Base-by-base conservation (phyloP, 2,329 filamentous ascomycete species). In the Pseudogymnoascus sp. region DNA sequence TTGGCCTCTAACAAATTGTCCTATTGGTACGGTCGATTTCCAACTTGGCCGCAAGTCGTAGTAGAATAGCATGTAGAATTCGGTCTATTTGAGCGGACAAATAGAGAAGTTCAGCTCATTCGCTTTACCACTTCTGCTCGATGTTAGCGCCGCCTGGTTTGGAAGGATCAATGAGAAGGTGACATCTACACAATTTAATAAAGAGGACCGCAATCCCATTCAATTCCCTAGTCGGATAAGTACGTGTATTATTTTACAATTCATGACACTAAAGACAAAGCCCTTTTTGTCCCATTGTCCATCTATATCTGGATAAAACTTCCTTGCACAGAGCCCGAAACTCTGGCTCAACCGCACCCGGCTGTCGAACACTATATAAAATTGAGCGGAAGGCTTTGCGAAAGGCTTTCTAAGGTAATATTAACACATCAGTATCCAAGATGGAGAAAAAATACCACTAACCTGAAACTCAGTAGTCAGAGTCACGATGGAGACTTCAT, bases 401-500 rank as follows among this genome's bases (percentile, higher is more conserved):
- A 43, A 43, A 43, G 11, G 42, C 18, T 43, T 43, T 43, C 42
- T 43, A 11, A 14, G 42, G 18, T 43, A 14, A 43, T 23, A 23
- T 43, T 23, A 43, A 18, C 18, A 43, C 9, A 43, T 6, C 40
- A 6, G 11, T 23, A 14, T 43, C 23, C 42, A 43, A 23, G 11
- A 14, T 43, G 11, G 42, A 43, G 18, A 12, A 5, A 23, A 23
- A 43, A 14, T 43, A 23, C 18, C 18, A 14, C 42, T 43, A 43
- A 43, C 42, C 73, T 82, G 79, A 65, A 81, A 82, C 46, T 80
- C 78, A 0, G 80, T 81, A 60, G 75, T 78, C 8, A 82, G 69
- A 6, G 80, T 82, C 3, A 80, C 78, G 1, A 80, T 78, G 66
- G 79, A 81, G 0, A 80, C 77, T 69, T 82, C 80, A 53, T 81